phyloP scores from a whole-genome alignment of 805 yeast genomes.

The Candida railenensis region DNA sequence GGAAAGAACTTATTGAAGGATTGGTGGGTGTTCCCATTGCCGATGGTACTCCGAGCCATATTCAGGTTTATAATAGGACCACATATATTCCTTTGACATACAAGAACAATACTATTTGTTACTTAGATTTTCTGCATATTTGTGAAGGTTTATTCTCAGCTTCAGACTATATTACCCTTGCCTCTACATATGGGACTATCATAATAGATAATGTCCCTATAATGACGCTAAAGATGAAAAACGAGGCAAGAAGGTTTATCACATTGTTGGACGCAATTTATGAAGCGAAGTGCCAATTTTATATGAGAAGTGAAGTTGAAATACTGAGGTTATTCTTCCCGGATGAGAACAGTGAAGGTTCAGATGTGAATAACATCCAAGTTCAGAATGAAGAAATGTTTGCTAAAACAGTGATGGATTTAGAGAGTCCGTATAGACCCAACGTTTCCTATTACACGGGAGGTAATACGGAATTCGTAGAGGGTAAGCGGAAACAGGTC shows the following conservation, averaged over 20 bases:
- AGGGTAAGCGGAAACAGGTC: background rate
- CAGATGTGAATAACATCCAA: constrained; percentile 30
- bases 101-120: constrained; percentile 38
- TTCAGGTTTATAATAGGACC: constrained; percentile 57
- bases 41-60: constrained; percentile 20
- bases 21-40: constrained; percentile 7
- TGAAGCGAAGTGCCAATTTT: constrained; percentile 64
- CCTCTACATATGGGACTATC: constrained; percentile 57
- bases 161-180: constrained; percentile 67
- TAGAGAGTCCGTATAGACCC: constrained; percentile 66
- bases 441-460: constrained; percentile 49
- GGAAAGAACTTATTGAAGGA: constrained; percentile 34
- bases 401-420: constrained; percentile 58
- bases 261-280: constrained; percentile 67
- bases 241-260: constrained; percentile 68
- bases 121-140: constrained; percentile 51
- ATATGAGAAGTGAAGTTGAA: constrained; percentile 47
- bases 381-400: constrained; percentile 71
- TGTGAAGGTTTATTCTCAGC: constrained; percentile 61
- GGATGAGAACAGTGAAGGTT: constrained; percentile 22
- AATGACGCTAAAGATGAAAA: constrained; percentile 54
- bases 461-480: constrained; percentile 7
- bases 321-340: constrained; percentile 65
- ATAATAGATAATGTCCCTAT: constrained; percentile 62
- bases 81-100: constrained; percentile 46